Evolutionary conservation across 306 rosid genomes (phyloP), one percentile per base, ranked within the genome.

Genomic region (Oemleria cerasiformis): DNA sequence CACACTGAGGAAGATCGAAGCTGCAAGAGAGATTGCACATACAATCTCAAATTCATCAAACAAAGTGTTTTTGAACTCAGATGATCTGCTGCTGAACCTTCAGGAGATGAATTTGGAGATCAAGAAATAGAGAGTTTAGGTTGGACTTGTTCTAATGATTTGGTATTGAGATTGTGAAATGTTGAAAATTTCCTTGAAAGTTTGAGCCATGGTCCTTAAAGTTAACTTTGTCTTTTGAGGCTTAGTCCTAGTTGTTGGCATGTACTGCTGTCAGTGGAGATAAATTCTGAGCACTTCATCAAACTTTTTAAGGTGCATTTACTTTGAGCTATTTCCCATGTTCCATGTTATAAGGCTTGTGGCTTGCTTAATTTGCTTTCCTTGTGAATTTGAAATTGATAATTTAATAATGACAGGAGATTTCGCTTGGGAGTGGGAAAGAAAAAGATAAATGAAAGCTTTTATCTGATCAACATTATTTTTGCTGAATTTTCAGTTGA

Each of bases 11-110:
- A 90, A 82, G 82, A 90, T 93, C 13, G 97, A 93, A 84, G 97
- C 97, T 58, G 90, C 97, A 19, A 88, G 98, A 81, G 98, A 88
- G 75, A 93, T 90, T 12, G 97, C 98, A 3, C 87, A 88, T 0
- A 86, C 90, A 8, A 84, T 93, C 69, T 70, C 98, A 43, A 82
- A 81, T 67, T 73, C 96, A 57, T 79, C 96, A 30, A 93, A 93
- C 90, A 90, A 86, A 63, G 94, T 88, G 68, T 87, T 57, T 89
- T 81, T 93, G 84, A 84, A 91, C 64, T 87, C 96, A 0, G 83
- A 82, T 44, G 93, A 93, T 78, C 85, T 90, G 82, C 66, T 93
- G 75, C 78, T 90, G 86, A 88, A 93, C 68, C 98, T 93, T 65
- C 96, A 88, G 74, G 86, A 78, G 64, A 65, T 88, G 80, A 79